Evolutionary conservation across 1,284 basidiomycete species (phyloP).

Genomic region (Fomitopsis palustris): DNA sequence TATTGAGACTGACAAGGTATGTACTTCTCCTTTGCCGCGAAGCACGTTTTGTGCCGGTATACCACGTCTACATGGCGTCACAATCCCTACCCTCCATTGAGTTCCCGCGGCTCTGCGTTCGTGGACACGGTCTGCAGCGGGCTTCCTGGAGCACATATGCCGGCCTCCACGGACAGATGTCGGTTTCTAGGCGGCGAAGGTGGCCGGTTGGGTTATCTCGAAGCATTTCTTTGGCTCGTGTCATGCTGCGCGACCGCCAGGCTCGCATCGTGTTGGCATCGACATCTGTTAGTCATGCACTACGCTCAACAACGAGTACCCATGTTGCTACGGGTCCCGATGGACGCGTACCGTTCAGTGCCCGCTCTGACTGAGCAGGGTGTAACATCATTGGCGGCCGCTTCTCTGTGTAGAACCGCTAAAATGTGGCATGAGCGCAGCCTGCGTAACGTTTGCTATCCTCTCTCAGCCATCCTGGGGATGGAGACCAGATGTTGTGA

Average conservation of each 20-base stretch:
- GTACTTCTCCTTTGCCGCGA: conserved; percentile 7
- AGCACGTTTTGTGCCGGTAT: neutral
- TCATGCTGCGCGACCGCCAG: neutral
- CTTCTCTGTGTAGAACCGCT: too few species aligned
- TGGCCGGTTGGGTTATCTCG: neutral
- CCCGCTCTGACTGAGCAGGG: too few species aligned
- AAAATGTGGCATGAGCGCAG: too few species aligned
- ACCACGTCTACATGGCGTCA: neutral
- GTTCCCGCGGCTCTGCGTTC: neutral
- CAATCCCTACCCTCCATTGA: neutral
- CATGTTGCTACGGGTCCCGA: too few species aligned
- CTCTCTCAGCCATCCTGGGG: too few species aligned
- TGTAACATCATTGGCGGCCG: too few species aligned
- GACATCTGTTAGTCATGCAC: too few species aligned
- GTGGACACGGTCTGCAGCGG: neutral
- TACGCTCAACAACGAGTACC: too few species aligned
- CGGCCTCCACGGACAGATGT: neutral
- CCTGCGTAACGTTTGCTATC: too few species aligned
- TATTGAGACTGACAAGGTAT: conserved; percentile 98
- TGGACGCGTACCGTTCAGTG: too few species aligned
- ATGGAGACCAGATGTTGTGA: too few species aligned
- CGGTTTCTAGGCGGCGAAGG: neutral
- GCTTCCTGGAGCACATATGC: neutral
- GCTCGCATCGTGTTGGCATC: neutral
- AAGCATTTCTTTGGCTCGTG: neutral